Evolutionary conservation across 2,329 filamentous ascomycete species (phyloP), one percentile per base, ranked within the genome.

Genomic region (Fusarium sp.): DNA sequence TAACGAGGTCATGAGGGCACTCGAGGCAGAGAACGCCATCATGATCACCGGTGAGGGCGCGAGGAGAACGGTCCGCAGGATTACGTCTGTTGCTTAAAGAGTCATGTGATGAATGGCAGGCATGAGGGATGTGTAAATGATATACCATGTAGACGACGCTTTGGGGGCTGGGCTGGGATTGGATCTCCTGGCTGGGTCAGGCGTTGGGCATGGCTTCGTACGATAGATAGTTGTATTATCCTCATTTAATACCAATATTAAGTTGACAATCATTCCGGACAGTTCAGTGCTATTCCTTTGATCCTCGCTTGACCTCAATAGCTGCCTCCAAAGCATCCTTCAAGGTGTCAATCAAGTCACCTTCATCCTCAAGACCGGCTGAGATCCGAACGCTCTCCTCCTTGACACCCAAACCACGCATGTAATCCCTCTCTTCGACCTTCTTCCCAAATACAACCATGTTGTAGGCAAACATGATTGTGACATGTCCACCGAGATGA

Each of bases 1-100:
- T 81, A 89, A 90, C 14, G 95, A 98, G 82, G 93, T 92, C 14
- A 89, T 98, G 81, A 88, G 93, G 73, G 86, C 88, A 12, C 85
- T 98, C 68, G 96, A 99, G 86, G 90, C 93, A 73, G 97, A 98
- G 84, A 97, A 95, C 1, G 86, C 90, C 35, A 88, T 98, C 66
- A 93, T 93, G 83, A 87, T 98, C 20, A 87, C 89, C 37, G 97
- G 97, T 1, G 96, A 98, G 78, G 97, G 97, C 5, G 89, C 93
- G 20, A 91, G 96, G 83, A 94, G 92, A 85, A 94, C 86, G 73
- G 92, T 99, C 60, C 90, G 96, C 79, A 90, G 95, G 78, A 90
- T 97, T 52, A 94, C 88, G 52, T 66, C 70, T 7, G 65, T 77
- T 61, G 70, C 62, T 20, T 79, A 65, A 65, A 65, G 50, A 38